Evolutionary conservation across 495 filamentous ascomycete species (phyloP).

Genomic region (Podospora conica): DNA sequence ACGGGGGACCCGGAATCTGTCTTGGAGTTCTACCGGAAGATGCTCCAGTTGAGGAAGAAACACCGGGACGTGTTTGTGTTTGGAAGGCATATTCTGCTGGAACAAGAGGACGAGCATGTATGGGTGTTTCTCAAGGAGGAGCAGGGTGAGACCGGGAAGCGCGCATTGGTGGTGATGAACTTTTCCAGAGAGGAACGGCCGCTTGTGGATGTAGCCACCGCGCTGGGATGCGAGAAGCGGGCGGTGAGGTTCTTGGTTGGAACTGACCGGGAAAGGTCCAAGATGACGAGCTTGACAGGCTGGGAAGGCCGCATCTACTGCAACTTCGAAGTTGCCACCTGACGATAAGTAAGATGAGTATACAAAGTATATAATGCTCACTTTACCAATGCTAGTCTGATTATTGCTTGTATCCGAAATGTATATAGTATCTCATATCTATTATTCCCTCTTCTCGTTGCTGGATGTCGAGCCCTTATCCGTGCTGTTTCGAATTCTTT

Average conservation of each 20-base stretch:
- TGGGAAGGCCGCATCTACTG: neutral
- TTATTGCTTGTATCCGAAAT: too few relatives aligned
- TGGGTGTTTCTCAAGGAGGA: slow-evolving; percentile 39
- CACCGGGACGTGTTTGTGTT: slow-evolving; percentile 42
- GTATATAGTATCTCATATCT: neutral
- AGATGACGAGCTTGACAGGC: neutral
- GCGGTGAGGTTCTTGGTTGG: neutral
- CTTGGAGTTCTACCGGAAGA: slow-evolving; percentile 41
- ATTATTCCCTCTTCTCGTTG: neutral
- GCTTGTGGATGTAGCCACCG: slow-evolving; percentile 15
- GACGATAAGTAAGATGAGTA: too few relatives aligned
- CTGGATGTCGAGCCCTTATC: neutral
- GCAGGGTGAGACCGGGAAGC: slow-evolving; percentile 2
- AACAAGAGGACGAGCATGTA: slow-evolving; percentile 31
- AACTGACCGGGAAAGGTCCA: neutral
- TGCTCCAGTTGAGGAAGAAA: slow-evolving; percentile 37
- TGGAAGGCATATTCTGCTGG: slow-evolving; percentile 38
- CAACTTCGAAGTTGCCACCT: neutral
- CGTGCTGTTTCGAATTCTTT: slow-evolving; percentile 4
- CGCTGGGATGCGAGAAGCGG: slow-evolving; percentile 13
- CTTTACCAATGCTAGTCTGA: too few relatives aligned
- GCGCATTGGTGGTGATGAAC: slow-evolving; percentile 28
- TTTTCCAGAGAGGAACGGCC: slow-evolving; percentile 27
- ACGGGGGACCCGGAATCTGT: slow-evolving; percentile 30
- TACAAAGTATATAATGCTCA: too few relatives aligned